phyloP scores from a whole-genome alignment of 225 moss, liverwort and hornwort genomes.

The Bryum argenteum region DNA sequence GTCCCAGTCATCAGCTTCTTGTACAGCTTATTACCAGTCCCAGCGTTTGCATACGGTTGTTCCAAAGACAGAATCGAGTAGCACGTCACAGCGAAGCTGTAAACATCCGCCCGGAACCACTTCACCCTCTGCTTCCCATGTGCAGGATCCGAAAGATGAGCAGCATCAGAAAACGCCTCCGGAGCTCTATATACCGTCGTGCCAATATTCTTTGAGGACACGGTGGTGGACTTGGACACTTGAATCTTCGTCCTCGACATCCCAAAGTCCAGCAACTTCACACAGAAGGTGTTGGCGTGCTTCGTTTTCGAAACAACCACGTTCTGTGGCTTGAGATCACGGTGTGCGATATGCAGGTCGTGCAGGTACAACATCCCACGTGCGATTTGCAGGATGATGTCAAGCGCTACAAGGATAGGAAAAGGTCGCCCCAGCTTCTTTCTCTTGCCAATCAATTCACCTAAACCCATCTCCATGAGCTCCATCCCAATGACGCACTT shows the following conservation, averaged over 20 bases:
- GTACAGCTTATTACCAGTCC: not conserved
- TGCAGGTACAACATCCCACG: slow-evolving; percentile 29
- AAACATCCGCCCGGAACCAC: slow-evolving; percentile 28
- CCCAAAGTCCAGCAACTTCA: slow-evolving; percentile 21
- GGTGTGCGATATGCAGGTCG: not conserved
- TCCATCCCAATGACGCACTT: slow-evolving; percentile 27
- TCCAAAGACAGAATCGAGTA: slow-evolving; percentile 6
- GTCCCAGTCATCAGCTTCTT: not conserved
- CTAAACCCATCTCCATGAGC: slow-evolving; percentile 22
- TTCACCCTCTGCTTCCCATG: slow-evolving; percentile 14
- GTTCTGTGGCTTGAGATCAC: slow-evolving; percentile 15
- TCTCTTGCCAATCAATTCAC: not conserved
- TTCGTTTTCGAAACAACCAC: slow-evolving; percentile 7
- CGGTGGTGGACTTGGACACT: slow-evolving; percentile 21
- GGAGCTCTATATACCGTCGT: slow-evolving; percentile 15
- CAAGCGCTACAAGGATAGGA: slow-evolving; percentile 7
- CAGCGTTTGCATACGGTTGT: not conserved
- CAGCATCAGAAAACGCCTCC: slow-evolving; percentile 7
- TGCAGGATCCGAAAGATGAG: not conserved
- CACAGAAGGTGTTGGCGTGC: not conserved
- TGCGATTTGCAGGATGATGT: slow-evolving; percentile 32
- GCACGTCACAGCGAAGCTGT: slow-evolving; percentile 29
- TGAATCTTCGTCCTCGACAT: slow-evolving; percentile 21
- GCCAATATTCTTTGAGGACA: not conserved
- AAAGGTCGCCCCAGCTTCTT: not conserved